Base-by-base conservation (phyloP, 345 rosid species). In the Sisymbrium irio region DNA sequence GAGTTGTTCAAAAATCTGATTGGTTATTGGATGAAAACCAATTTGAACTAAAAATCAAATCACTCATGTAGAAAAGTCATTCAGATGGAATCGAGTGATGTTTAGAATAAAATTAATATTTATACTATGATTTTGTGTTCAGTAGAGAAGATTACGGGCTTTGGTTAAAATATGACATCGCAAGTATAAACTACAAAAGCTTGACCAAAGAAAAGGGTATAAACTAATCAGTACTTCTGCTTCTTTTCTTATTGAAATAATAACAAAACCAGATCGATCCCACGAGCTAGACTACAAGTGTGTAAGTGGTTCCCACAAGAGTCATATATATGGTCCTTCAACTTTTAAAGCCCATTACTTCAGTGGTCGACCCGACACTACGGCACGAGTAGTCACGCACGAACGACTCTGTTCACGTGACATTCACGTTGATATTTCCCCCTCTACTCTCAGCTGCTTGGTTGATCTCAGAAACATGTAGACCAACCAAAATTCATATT, bases 321-420 rank as follows among this genome's bases (percentile, higher is more conserved):
- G 49, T 54, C 25, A 45, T 56, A 68, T 75, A 45, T 56, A 68
- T 75, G 79, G 79, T 75, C 74, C 74, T 41, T 41, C 47, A 42
- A 67, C 62, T 35, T 67, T 75, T 60, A 67, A 51, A 42, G 63
- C 63, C 79, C 69, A 60, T 50, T 60, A 67, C 69, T 75, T 67
- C 69, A 51, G 79, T 75, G 79, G 79, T 75, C 79, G 79, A 67
- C 79, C 79, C 79, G 79, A 75, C 79, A 75, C n/a, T 22, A 41
- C 14, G 69, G 63, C 79, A 75, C 74, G 74, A 75, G 74, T 75
- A 75, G 79, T 75, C 74, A 75, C 74, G 74, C 74, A 75, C 74
- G 79, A 69, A 75, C 49, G 69, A 59, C 62, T 61, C 69, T n/a
- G 1, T 67, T 36, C 78, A 75, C 78, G 78, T 75, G 78, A 67